Evolutionary conservation across 345 rosid genomes (phyloP).

Genomic region (Streptanthus diversifolius): DNA sequence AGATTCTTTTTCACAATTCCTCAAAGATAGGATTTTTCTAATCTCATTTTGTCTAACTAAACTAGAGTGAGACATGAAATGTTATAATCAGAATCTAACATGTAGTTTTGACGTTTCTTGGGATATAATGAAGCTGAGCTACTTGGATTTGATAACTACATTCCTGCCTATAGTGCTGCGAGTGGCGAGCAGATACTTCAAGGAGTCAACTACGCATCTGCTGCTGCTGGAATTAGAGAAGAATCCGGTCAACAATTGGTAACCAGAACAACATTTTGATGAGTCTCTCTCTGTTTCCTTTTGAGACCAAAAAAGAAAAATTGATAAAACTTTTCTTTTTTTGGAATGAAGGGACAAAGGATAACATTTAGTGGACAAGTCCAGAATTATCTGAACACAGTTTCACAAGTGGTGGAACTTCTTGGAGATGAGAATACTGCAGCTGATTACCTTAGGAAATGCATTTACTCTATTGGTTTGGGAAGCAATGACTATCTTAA

Average conservation of each 20-base stretch:
- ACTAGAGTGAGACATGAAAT: not conserved
- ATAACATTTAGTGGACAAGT: slow-evolving; percentile 76
- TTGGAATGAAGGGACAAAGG: slow-evolving; percentile 57
- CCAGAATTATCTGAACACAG: slow-evolving; percentile 56
- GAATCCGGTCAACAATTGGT: slow-evolving; percentile 87
- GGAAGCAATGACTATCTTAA: slow-evolving; percentile 97
- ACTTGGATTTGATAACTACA: slow-evolving; percentile 57
- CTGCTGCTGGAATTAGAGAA: slow-evolving; percentile 82
- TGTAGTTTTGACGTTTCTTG: not conserved
- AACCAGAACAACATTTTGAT: slow-evolving; percentile 8
- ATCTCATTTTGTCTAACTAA: not conserved
- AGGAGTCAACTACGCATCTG: slow-evolving; percentile 85
- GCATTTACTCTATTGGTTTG: slow-evolving; percentile 67
- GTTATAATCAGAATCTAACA: slow-evolving; percentile 2
- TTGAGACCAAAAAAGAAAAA: not conserved
- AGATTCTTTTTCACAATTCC: not conserved
- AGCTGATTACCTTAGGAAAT: slow-evolving; percentile 51
- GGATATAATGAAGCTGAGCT: slow-evolving; percentile 44
- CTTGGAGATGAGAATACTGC: slow-evolving; percentile 59
- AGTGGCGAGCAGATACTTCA: slow-evolving; percentile 50
- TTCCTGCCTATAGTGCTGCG: slow-evolving; percentile 52
- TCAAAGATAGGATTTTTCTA: not conserved
- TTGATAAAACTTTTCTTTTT: not conserved
- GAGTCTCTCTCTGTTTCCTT: not conserved
- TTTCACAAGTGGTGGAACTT: slow-evolving; percentile 47